Conservation (phyloP, 1,284 basidiomycete species). For the Ganoderma lucidum region DNA sequence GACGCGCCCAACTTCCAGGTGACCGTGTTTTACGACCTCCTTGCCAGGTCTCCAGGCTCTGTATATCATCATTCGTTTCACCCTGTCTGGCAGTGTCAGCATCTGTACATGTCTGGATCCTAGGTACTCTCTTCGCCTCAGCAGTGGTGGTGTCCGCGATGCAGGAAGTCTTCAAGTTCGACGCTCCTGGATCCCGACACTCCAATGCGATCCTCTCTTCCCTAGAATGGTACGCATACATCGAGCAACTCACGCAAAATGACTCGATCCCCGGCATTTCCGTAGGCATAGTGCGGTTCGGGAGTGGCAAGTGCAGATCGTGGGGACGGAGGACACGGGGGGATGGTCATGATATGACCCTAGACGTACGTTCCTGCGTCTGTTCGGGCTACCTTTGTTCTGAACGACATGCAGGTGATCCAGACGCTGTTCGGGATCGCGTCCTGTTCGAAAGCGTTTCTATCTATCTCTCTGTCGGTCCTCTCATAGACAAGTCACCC, state of each 20-base stretch:
- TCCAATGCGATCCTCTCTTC: conserved; percentile 11
- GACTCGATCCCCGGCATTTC: conserved; percentile 33
- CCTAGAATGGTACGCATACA: conserved; percentile 10
- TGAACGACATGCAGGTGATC: background rate
- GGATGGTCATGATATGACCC: conserved; percentile 33
- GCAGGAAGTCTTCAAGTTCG: no score
- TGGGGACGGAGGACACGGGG: conserved; percentile 37
- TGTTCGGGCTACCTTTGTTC: background rate
- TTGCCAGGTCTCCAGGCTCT: no score
- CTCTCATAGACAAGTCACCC: conserved; percentile 34
- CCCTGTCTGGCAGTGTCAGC: background rate
- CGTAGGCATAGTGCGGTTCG: conserved; percentile 33
- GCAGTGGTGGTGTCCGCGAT: no score
- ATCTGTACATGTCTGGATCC: no score
- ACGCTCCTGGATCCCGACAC: no score
- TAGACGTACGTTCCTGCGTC: conserved; percentile 34
- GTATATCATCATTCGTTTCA: background rate
- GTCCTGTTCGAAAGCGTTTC: conserved; percentile 54
- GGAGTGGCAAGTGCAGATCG: conserved; percentile 16
- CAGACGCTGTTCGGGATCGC: conserved; percentile 51
- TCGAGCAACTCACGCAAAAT: conserved; percentile 28
- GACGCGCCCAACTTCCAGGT: no score
- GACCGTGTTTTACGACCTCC: no score
- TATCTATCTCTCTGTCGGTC: conserved; percentile 40
- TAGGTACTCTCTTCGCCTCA: background rate